Evolutionary conservation across 2,329 filamentous ascomycete species (phyloP), one percentile per base, ranked within the genome.

Genomic region (Cercospora brassicicola): DNA sequence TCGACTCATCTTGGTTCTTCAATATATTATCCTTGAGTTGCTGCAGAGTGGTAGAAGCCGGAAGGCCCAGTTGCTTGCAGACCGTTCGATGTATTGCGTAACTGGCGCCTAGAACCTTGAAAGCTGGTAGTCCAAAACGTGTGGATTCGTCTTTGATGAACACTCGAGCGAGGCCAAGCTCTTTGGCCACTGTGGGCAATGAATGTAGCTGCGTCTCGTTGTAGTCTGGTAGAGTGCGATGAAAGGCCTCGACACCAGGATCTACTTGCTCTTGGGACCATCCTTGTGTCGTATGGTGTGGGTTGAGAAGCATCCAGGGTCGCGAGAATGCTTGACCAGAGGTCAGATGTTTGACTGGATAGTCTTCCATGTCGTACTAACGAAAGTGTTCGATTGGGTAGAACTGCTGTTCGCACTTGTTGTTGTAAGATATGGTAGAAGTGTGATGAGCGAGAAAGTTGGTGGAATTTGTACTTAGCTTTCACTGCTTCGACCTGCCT

Each of bases 21-120:
- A 55, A 45, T 74, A 72, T 53, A 13, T 48, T 64, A 0, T 71
- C 57, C 2, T 80, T 79, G 1, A 89, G 72, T 0, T 82, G 78
- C 0, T 82, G 78, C 0, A 89, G 73, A 2, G 79, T 75, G 0
- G 82, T 76, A 0, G 81, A 80, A 0, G 81, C 70, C 0, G 83
- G 77, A 0, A 88, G 77, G 1, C 75, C 77, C 0, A 88, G 77
- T 7, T 79, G 77, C 1, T 79, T 74, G 0, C 81, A 76, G 6
- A 92, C 74, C 13, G 89, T 86, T 6, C 86, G 84, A 72, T 87
- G 89, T 2, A 86, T 84, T 0, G 87, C 90, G 90, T 90, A 94
- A 0, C 89, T 91, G 0, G 91, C 91, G 20, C 91, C 92, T 0
- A 94, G 84, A 55, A 94, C 91, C 78, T 95, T 95, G 83, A 94